A percentile compares a stretch with the other conserved stretches of the same genome.
phyloP scores from a whole-genome alignment of 257 asterid species.

The Fraxinus anomala region DNA sequence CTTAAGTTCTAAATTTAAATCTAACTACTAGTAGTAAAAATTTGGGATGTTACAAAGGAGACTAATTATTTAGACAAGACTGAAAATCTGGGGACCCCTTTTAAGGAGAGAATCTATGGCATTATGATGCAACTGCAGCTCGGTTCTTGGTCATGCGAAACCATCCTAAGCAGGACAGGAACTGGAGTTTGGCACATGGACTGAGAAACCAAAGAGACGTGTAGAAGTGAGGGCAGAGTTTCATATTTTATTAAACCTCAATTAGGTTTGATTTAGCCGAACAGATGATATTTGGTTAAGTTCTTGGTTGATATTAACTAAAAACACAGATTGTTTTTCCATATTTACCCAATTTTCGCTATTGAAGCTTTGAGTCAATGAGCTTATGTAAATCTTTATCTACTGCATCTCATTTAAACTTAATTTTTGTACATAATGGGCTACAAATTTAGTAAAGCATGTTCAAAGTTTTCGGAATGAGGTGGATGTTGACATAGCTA shows the following conservation, averaged over 20 bases:
- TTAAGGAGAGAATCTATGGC: background rate
- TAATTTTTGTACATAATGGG: background rate
- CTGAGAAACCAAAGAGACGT: background rate
- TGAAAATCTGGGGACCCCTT: background rate
- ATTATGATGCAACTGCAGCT: too few relatives aligned
- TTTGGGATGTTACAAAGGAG: background rate
- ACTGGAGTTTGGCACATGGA: background rate
- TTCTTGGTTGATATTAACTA: too few relatives aligned
- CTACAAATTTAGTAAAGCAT: background rate
- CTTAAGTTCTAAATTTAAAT: too few relatives aligned
- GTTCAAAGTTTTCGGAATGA: background rate
- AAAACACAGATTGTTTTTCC: background rate
- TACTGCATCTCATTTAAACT: background rate
- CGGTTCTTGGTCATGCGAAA: background rate
- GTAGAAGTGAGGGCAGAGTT: background rate
- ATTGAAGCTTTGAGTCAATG: background rate
- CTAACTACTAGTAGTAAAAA: too few relatives aligned
- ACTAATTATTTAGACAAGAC: background rate
- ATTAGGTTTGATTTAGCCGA: background rate
- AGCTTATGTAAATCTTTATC: background rate
- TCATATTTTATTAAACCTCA: background rate
- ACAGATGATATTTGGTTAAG: background rate
- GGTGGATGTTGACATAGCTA: background rate
- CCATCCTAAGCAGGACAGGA: background rate
- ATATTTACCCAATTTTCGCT: background rate